Evolutionary conservation across 2,329 filamentous ascomycete species (phyloP), one percentile per base, ranked within the genome.

Genomic region (Albophoma yamanashiensis): DNA sequence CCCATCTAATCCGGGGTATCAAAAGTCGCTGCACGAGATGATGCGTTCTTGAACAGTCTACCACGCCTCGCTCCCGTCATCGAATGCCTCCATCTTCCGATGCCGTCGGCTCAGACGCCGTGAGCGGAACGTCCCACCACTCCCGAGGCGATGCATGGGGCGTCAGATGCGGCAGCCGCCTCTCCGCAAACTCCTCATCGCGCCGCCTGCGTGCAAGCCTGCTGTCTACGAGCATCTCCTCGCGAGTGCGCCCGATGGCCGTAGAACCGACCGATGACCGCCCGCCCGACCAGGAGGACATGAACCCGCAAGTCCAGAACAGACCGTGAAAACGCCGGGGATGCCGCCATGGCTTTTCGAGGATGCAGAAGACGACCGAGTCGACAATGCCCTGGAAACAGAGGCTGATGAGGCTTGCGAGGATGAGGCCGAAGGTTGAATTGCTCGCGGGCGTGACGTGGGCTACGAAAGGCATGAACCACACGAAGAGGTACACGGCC

Each of bases 401-500:
- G 39, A 91, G 69, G 66, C 79, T 88, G 56, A 85, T 74, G 4
- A 84, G 79, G 62, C 77, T 79, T 31, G 83, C 67, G 8, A 86
- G 69, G 14, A 78, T 75, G 55, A 92, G 72, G 58, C 74, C 78
- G 63, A 83, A 86, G 0, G 88, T 78, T 56, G 85, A 76, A 0
- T 64, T 62, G 39, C 66, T 67, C 20, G 66, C 64, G 14, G 62
- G 50, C 57, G 86, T 72, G 57, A 85, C 77, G 69, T 92, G 87
- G 2, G 78, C 78, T 2, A 86, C 74, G 65, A 92, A 89, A 0
- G 89, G 89, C 9, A 89, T 74, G 4, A 88, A 73, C 89, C 89
- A 93, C 64, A 90, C 83, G 5, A 83, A 71, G 25, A 89, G 78
- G 71, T 93, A 92, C 4, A 89, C 81, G 22, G 87, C 69, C 0